Evolutionary conservation across 805 yeast species (phyloP).

Genomic region (Brettanomyces anomalus): DNA sequence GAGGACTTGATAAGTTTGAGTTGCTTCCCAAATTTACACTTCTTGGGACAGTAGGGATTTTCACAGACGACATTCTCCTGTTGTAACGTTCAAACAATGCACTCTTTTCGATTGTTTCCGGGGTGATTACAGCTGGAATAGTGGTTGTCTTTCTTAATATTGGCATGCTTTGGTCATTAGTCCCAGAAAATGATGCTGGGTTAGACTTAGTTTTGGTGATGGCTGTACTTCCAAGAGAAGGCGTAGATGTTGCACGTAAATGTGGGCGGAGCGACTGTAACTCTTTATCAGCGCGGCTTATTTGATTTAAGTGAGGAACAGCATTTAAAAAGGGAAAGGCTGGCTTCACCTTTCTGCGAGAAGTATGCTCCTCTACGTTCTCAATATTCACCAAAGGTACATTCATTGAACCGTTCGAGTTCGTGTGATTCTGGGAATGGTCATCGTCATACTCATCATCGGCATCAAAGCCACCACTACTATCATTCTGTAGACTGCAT

Average conservation of each 20-base stretch:
- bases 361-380: too few relatives aligned
- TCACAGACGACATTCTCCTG: constrained; percentile 21
- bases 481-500: too few relatives aligned
- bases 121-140: constrained; percentile 1
- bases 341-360: not conserved
- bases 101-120: constrained; percentile 6
- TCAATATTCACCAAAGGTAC: too few relatives aligned
- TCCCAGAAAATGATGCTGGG: not conserved
- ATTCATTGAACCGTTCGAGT: too few relatives aligned
- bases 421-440: too few relatives aligned
- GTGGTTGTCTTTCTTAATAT: not conserved
- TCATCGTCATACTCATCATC: too few relatives aligned
- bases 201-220: not conserved
- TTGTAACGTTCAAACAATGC: constrained; percentile 25
- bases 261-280: not conserved
- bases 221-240: constrained; percentile 4
- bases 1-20: too few relatives aligned
- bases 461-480: too few relatives aligned
- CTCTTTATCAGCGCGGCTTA: constrained; percentile 1
- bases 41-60: constrained; percentile 2
- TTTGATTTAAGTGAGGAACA: constrained; percentile 2
- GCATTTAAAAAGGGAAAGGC: constrained; percentile 1
- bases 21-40: not conserved
- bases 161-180: not conserved
- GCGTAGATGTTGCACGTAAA: constrained; percentile 6